Evolutionary conservation across 495 filamentous ascomycete species (phyloP), one percentile per base, ranked within the genome.

Genomic region (Penicillium samsonianum): DNA sequence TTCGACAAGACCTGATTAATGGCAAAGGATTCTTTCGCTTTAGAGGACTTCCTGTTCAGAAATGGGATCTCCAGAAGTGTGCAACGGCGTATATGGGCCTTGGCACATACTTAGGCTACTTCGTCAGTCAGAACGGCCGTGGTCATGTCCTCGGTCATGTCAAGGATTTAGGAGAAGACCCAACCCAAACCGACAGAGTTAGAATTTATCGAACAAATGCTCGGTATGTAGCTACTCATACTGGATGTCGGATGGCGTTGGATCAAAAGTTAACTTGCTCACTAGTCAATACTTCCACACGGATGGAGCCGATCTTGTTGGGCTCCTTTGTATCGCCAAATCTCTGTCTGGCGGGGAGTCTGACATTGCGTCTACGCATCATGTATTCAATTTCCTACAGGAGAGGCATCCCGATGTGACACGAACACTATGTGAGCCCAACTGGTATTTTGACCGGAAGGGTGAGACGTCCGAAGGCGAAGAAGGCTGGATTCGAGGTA

Each of bases 141-240:
- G 91, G 91, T n/a, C 91, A 96, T 70, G 88, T 96, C 14, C 79
- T 96, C 10, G 91, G 91, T 3, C 91, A 96, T 69, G 91, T 96
- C 67, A 91, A 96, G 73, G 90, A 95, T 72, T 79, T 96, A 4
- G 89, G 90, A 38, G 91, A 93, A 56, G 90, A 96, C 71, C 74
- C 87, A 28, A 86, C 80, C 10, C 82, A 89, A 70, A 93, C 89
- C 59, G 88, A 96, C 69, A 83, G 82, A 52, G 91, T 96, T 20
- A 82, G 91, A 42, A 95, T 96, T 67, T 96, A 96, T 73, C 81
- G 91, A 54, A 96, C 91, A 3, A 90, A 92, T 56, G 91, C 91
- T 25, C 81, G 90, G 71, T 89, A 84, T 58, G 79, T 50, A 4
- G 25, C 1, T 8, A 20, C 12, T 20, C 31, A 26, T 37, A n/a